Base-by-base conservation (phyloP, 2,329 filamentous ascomycete species). In the Trichophaea hybrida region DNA sequence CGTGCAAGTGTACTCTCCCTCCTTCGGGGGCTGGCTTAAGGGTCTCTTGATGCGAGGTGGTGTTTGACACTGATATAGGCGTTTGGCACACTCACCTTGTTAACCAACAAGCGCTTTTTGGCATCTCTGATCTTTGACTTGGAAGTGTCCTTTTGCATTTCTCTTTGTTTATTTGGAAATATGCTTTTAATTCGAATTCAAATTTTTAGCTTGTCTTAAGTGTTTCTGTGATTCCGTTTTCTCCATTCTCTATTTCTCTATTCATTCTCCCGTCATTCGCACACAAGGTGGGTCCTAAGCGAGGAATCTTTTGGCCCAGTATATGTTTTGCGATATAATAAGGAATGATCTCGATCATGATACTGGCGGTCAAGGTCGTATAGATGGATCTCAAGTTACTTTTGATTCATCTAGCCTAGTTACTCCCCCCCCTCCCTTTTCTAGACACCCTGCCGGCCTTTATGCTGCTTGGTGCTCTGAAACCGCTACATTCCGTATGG, bases 21-120 rank as follows among this genome's bases (percentile, higher is more conserved):
- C 61, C 55, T 50, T 55, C 55, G 44, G 51, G 10, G 50, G 53
- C 76, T 83, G 86, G 90, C 89, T 86, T 73, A 88, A 96, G 93
- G 79, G 91, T 88, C 85, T 78, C 79, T 75, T 76, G 75, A 77
- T 75, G 76, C 76, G 78, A 74, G 74, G 77, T 76, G 75, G 75
- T 46, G 53, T 40, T 81, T 80, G 75, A 85, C 81, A 78, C 81
- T 98, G 93, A 97, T 83, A 89, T 89, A 80, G 84, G 93, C 89
- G 93, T 96, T 86, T 89, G 91, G 88, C 93, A 96, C 91, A 95
- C 79, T 73, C 80, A 83, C 85, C 91, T 96, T 97, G 89, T 96
- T 94, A 88, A 80, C 76, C 77, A 76, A 80, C 88, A 91, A 83
- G 95, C 91, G 93, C 90, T 82, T 88, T 85, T 86, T 84, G 86